Conservation (phyloP, 768 basidiomycete genomes). For the Grammothele lineata region DNA sequence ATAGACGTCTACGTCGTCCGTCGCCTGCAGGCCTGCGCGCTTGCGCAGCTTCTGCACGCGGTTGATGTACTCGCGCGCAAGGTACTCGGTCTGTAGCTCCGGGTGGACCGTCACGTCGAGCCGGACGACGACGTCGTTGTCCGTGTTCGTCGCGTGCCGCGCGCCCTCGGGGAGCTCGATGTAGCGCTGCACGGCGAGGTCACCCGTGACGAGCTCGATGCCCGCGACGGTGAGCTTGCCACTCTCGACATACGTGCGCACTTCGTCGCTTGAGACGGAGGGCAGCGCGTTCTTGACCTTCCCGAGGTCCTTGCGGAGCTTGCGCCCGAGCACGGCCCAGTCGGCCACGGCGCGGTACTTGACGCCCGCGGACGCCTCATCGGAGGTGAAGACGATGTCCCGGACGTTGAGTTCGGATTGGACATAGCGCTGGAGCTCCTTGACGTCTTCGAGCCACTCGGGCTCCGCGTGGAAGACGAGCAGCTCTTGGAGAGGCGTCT, state of each 20-base stretch:
- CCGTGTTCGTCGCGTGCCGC: slow-evolving; percentile 79
- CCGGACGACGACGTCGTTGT: slow-evolving; percentile 92
- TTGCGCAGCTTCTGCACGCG: slow-evolving; percentile 94
- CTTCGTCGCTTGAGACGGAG: slow-evolving; percentile 70
- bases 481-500: slow-evolving; percentile 92
- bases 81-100: slow-evolving; percentile 83
- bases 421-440: slow-evolving; percentile 82
- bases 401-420: slow-evolving; percentile 94
- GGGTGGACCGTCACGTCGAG: slow-evolving; percentile 87
- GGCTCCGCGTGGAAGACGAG: slow-evolving; percentile 88
- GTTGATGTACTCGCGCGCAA: slow-evolving; percentile 86
- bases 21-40: slow-evolving; percentile 91
- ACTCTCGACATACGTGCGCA: slow-evolving; percentile 69
- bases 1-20: slow-evolving; percentile 89
- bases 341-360: slow-evolving; percentile 91
- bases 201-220: slow-evolving; percentile 86
- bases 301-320: slow-evolving; percentile 86
- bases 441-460: slow-evolving; percentile 82
- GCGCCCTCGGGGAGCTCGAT: slow-evolving; percentile 66
- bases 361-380: slow-evolving; percentile 83
- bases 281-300: slow-evolving; percentile 89
- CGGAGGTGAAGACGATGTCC: slow-evolving; percentile 82
- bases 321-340: slow-evolving; percentile 91
- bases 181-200: slow-evolving; percentile 86
- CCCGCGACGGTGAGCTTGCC: slow-evolving; percentile 85